Evolutionary conservation across 306 rosid species (phyloP), one percentile per base, ranked within the genome.

Genomic region (Cyclanthera cordifolia): DNA sequence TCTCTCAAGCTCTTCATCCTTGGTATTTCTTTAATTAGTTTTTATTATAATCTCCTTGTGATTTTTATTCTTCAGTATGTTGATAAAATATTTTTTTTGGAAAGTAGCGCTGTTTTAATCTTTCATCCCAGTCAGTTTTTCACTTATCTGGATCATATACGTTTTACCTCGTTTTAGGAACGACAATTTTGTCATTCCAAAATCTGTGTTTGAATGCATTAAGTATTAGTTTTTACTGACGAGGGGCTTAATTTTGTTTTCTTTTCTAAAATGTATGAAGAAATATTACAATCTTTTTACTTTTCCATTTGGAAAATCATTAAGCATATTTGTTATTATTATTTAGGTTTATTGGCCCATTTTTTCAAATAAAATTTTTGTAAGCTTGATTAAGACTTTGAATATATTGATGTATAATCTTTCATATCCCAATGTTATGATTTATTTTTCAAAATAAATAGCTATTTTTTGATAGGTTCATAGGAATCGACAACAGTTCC

Each of bases 1-100:
- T 53, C 77, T 72, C 47, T 79, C 87, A 70, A 83, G 81, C 77
- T 82, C 83, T 65, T 73, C 83, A 7, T 71, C 79, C 72, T 9
- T 51, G 90, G 95, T 92, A 86, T 34, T 77, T 77, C 74, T 75
- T 64, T 52, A 70, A 32, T 60, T 57, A 49, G 21, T 16, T 50
- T 67, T 17, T 48, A 34, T 10, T 46, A 32, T 25, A 34, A 13
- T 54, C 63, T 54, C 66, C 41, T 28, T 63, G 65, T 76, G 55
- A 57, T 79, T 68, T 34, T 13, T 7, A 19, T 69, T 69, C 16
- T 45, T 74, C 14, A 46, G 23, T 20, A 53, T 34, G 20, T 21
- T 37, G 63, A 21, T 70, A 51, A 53, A 13, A 61, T 53, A 52
- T 2, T 39, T 37, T 37, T 19, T 53, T 20, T 11, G 37, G 23